A percentile compares a stretch with the other conserved stretches of the same genome.
These are phyloP conservation scores for Lagenidium sp. DNA, from an alignment of 352 stramenopile species.

Conservation along the genomic window DNA sequence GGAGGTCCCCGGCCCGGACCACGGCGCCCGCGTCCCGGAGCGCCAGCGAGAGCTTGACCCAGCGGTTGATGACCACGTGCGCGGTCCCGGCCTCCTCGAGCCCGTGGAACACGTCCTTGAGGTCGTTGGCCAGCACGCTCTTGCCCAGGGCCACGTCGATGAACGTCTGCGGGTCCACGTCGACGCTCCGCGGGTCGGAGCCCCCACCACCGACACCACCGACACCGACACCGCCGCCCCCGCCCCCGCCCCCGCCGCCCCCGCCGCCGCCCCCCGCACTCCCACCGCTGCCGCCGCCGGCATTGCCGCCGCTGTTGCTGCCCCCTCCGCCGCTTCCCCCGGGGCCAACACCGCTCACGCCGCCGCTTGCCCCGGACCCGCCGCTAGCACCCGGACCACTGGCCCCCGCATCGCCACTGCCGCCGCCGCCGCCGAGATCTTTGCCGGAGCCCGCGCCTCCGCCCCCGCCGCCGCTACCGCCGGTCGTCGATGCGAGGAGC, in stretches of 20 bases:
- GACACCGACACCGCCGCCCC: slow-evolving; percentile 14
- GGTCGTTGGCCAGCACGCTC: slow-evolving; percentile 76
- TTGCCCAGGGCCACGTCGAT: slow-evolving; percentile 74
- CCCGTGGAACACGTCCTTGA: slow-evolving; percentile 80
- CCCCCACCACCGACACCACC: slow-evolving; percentile 10
- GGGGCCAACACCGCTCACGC: slow-evolving; percentile 18
- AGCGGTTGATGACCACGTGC: slow-evolving; percentile 79
- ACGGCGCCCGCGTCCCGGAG: slow-evolving; percentile 57
- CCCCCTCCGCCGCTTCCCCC: no score
- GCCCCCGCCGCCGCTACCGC: slow-evolving; percentile 10
- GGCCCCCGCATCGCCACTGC: neutral
- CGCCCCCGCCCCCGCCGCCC: neutral
- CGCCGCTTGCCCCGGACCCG: slow-evolving; percentile 1
- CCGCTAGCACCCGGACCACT: neutral
- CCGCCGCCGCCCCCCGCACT: neutral
- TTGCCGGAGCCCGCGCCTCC: no score
- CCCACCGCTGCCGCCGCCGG: neutral
- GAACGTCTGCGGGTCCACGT: slow-evolving; percentile 74
- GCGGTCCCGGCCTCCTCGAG: slow-evolving; percentile 61
- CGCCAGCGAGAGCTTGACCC: slow-evolving; percentile 81
- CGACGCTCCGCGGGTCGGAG: slow-evolving; percentile 15
- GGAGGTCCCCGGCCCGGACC: slow-evolving; percentile 37
- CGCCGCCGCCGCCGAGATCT: neutral
- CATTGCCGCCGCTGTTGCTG: slow-evolving; percentile 14
- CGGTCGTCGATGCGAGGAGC: slow-evolving; percentile 7